Conservation (phyloP, 345 rosid species). For the Dipteronia dyeriana region DNA sequence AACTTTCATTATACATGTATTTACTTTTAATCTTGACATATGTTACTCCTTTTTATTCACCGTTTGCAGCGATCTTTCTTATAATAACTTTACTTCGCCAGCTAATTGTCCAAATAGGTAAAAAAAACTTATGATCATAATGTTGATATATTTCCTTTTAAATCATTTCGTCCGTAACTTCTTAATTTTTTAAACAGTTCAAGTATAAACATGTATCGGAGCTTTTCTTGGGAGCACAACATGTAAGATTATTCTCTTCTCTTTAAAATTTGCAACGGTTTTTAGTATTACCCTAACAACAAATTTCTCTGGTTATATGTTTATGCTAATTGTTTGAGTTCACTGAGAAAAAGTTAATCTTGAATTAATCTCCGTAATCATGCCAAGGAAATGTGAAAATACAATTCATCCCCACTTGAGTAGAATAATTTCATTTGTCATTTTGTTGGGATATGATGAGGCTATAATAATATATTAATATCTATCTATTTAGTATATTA, state of each 20-base stretch:
- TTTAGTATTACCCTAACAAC: too few relatives aligned
- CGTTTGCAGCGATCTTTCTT: slow-evolving; percentile 67
- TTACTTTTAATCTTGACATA: background rate
- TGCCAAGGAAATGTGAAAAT: too few relatives aligned
- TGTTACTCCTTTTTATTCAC: background rate
- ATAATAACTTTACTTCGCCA: slow-evolving; percentile 57
- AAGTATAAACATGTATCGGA: slow-evolving; percentile 37
- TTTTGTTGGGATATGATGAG: too few relatives aligned
- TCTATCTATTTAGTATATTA: background rate
- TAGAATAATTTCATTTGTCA: too few relatives aligned
- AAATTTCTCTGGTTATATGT: too few relatives aligned
- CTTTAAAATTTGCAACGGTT: background rate
- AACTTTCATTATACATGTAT: background rate
- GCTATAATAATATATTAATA: background rate
- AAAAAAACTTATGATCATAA: background rate
- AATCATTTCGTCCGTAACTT: background rate
- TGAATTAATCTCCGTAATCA: too few relatives aligned
- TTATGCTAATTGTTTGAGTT: background rate
- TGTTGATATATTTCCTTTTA: background rate
- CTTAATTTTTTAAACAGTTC: background rate
- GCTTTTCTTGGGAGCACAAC: slow-evolving; percentile 35
- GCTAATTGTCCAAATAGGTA: background rate
- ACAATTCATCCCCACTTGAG: too few relatives aligned
- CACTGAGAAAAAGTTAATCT: background rate
- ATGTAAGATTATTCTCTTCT: slow-evolving; percentile 31